Evolutionary conservation across 768 basidiomycete species (phyloP).

Genomic region (Phlebiopsis gigantea): DNA sequence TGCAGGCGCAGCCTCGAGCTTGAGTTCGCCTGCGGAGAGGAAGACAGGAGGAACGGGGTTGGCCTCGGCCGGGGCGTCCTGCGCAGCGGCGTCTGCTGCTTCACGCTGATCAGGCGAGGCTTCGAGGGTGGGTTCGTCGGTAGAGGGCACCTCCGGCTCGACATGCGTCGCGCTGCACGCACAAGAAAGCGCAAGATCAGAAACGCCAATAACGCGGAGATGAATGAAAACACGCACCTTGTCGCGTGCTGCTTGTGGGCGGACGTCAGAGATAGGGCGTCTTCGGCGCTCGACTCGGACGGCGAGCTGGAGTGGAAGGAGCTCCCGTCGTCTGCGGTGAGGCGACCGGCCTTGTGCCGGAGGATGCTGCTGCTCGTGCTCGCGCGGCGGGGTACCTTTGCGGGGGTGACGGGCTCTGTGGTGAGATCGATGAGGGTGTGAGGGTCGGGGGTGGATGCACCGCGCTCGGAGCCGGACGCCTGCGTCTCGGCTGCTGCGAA

Average conservation of each 20-base stretch:
- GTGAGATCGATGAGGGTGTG: conserved; percentile 1
- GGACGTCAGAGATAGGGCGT: neutral
- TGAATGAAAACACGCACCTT: neutral
- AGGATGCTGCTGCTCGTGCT: neutral
- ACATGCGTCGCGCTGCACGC: neutral
- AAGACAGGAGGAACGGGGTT: conserved; percentile 1
- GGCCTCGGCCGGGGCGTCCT: neutral
- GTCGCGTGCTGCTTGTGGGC: neutral
- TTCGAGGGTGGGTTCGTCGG: neutral
- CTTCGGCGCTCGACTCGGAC: conserved; percentile 4
- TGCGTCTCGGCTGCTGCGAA: neutral
- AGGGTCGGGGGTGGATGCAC: neutral
- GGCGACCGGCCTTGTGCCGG: neutral
- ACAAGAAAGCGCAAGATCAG: neutral
- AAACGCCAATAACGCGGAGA: neutral
- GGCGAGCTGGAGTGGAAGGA: conserved; percentile 6
- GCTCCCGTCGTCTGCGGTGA: conserved; percentile 3
- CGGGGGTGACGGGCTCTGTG: neutral
- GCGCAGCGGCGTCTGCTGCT: neutral
- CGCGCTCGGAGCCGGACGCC: neutral
- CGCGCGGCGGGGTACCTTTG: neutral
- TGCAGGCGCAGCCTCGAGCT: neutral
- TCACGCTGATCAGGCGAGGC: neutral
- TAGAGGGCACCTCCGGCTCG: neutral
- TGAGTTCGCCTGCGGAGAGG: neutral